These are phyloP conservation scores for Farysia itapuensis DNA, from an alignment of 1,284 basidiomycete genomes.

Conservation along the genomic window DNA sequence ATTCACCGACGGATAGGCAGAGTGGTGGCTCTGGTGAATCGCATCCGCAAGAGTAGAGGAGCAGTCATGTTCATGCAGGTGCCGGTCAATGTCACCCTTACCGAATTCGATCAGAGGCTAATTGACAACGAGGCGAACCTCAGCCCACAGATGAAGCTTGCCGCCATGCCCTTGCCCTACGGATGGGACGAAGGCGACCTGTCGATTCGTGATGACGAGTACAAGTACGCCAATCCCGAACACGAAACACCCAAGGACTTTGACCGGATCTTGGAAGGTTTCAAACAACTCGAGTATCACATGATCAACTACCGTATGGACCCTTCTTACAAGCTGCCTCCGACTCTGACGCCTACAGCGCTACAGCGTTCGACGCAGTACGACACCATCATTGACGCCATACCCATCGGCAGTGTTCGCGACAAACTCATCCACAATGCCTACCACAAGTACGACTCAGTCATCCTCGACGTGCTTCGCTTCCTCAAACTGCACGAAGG, in stretches of 20 bases:
- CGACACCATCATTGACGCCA: constrained; percentile 27
- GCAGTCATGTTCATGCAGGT: constrained; percentile 13
- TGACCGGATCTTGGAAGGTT: constrained; percentile 12
- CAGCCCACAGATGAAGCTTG: constrained; percentile 22
- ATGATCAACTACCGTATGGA: constrained; percentile 25
- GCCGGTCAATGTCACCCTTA: constrained; percentile 8
- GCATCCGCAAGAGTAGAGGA: constrained; percentile 23
- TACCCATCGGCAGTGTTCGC: constrained; percentile 31
- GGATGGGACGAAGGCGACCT: constrained; percentile 31
- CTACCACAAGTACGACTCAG: constrained; percentile 16
- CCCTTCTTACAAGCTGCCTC: constrained; percentile 36
- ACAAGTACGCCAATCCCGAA: not conserved
- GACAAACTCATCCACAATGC: constrained; percentile 38
- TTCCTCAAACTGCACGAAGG: constrained; percentile 10
- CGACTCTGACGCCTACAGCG: constrained; percentile 29
- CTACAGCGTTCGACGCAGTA: constrained; percentile 40
- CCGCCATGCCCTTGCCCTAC: constrained; percentile 12
- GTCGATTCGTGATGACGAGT: not conserved
- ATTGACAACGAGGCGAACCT: constrained; percentile 11
- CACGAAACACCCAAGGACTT: constrained; percentile 5
- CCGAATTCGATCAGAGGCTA: constrained; percentile 10
- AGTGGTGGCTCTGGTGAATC: constrained; percentile 16
- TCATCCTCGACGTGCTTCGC: constrained; percentile 18
- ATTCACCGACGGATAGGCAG: constrained; percentile 12
- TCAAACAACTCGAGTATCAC: constrained; percentile 28